These are phyloP conservation scores for Metschnikowia aberdeeniae DNA, from an alignment of 805 yeast species.

Conservation along the genomic window DNA sequence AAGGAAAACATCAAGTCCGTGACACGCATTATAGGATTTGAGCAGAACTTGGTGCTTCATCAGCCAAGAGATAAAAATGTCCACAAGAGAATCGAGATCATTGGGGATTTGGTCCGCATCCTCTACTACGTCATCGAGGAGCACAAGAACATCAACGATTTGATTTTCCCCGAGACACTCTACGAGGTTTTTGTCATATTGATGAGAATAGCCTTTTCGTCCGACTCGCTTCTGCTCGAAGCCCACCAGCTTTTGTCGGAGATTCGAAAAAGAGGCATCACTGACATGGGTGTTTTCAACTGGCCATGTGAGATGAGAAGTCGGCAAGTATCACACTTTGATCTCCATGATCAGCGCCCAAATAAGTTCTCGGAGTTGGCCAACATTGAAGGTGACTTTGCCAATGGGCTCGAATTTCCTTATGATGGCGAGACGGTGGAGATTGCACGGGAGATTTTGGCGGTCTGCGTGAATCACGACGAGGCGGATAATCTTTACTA, in stretches of 20 bases:
- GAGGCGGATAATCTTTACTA: constrained; percentile 73
- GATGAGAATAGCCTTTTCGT: constrained; percentile 50
- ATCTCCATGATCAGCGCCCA: constrained; percentile 8
- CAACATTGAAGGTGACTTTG: constrained; percentile 35
- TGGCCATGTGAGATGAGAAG: constrained; percentile 41
- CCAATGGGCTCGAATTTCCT: constrained; percentile 60
- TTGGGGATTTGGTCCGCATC: constrained; percentile 38
- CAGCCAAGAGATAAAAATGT: constrained; percentile 43
- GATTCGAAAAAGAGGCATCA: constrained; percentile 29
- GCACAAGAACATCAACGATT: constrained; percentile 25
- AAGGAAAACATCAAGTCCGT: constrained; percentile 38
- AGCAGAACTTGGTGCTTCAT: constrained; percentile 44
- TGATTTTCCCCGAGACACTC: constrained; percentile 39
- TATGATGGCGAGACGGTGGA: constrained; percentile 63
- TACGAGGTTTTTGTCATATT: constrained; percentile 47
- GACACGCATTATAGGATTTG: constrained; percentile 42
- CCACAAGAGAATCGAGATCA: constrained; percentile 34
- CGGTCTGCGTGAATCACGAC: constrained; percentile 63
- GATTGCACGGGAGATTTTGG: constrained; percentile 66
- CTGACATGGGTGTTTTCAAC: constrained; percentile 39
- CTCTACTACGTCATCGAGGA: constrained; percentile 37
- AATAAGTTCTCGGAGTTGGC: constrained; percentile 23
- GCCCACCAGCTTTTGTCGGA: constrained; percentile 33
- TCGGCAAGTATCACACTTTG: constrained; percentile 32
- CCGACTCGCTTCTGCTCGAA: constrained; percentile 37